Percentiles rank a stretch among this genome's conserved stretches.
phyloP scores from a whole-genome alignment of 192 early-diverging fungal genomes.

The Coemansia sp. region DNA sequence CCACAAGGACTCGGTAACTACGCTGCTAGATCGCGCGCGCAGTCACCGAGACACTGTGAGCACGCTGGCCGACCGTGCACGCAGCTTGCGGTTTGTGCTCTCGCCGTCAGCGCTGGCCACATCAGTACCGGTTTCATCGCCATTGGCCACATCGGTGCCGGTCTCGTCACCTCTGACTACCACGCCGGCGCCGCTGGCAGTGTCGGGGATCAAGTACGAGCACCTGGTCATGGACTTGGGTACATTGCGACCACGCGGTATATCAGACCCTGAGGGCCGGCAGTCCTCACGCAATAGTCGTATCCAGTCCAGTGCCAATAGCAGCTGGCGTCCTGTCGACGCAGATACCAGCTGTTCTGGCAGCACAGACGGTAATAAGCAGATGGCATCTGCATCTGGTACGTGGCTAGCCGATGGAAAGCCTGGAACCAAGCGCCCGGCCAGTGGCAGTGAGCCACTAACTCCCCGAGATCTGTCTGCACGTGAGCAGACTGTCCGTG shows the following conservation, averaged over 20 bases:
- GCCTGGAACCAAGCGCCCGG: not conserved
- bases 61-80: not conserved
- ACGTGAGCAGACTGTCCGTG: no score
- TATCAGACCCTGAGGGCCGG: slow-evolving; percentile 42
- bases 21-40: not conserved
- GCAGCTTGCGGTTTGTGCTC: slow-evolving; percentile 11
- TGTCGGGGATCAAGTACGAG: slow-evolving; percentile 21
- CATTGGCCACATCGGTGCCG: slow-evolving; percentile 21
- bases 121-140: slow-evolving; percentile 15
- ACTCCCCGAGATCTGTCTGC: not conserved
- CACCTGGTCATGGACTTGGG: slow-evolving; percentile 15
- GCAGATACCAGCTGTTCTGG: not conserved
- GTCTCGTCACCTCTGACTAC: slow-evolving; percentile 14
- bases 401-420: not conserved
- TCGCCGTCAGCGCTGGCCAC: slow-evolving; percentile 19
- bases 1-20: slow-evolving; percentile 10
- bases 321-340: slow-evolving; percentile 1
- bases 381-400: not conserved
- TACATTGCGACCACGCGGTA: slow-evolving; percentile 24
- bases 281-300: slow-evolving; percentile 21
- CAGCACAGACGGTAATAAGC: slow-evolving; percentile 9
- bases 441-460: slow-evolving; percentile 16
- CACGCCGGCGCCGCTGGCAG: slow-evolving; percentile 10
- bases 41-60: slow-evolving; percentile 14
- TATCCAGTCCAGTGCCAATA: not conserved